Percentiles rank a stretch among this genome's conserved stretches.
phyloP scores from a whole-genome alignment of 1,139 yeast species.

The Schwanniomyces etchellsii region DNA sequence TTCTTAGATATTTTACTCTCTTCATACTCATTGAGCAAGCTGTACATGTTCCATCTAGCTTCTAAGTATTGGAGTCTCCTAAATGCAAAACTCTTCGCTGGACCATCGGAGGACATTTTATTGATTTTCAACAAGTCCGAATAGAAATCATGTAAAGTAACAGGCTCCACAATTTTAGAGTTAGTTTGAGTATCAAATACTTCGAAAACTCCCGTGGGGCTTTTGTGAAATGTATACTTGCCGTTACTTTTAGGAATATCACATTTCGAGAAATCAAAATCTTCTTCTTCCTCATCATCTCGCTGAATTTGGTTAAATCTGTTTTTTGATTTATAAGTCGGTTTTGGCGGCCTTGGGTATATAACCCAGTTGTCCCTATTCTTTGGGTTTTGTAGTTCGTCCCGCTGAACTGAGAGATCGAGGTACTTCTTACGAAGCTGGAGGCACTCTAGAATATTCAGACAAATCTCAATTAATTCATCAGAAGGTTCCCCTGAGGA shows the following conservation, averaged over 20 bases:
- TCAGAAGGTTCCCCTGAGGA: conserved; percentile 66
- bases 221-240: conserved; percentile 43
- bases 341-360: conserved; percentile 92
- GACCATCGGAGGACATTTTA: conserved; percentile 83
- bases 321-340: conserved; percentile 73
- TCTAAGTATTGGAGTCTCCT: conserved; percentile 89
- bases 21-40: conserved; percentile 82
- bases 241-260: conserved; percentile 59
- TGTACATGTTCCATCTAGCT: conserved; percentile 93
- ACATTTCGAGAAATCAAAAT: conserved; percentile 57
- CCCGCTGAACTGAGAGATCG: conserved; percentile 56
- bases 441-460: conserved; percentile 67
- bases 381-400: conserved; percentile 76
- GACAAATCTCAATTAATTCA: conserved; percentile 65
- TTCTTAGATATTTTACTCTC: conserved; percentile 76
- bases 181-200: conserved; percentile 39
- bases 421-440: conserved; percentile 76
- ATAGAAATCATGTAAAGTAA: conserved; percentile 78
- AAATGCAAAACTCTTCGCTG: conserved; percentile 95
- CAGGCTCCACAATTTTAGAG: conserved; percentile 52
- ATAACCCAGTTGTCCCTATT: conserved; percentile 67
- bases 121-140: conserved; percentile 71
- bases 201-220: conserved; percentile 65
- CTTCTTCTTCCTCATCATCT: conserved; percentile 29
- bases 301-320: conserved; percentile 47